A percentile compares a stretch with the other conserved stretches of the same genome.
These are phyloP conservation scores for cucumber (Cucumis sativus) DNA, from an alignment of 306 rosid species.

Conservation along the genomic window DNA sequence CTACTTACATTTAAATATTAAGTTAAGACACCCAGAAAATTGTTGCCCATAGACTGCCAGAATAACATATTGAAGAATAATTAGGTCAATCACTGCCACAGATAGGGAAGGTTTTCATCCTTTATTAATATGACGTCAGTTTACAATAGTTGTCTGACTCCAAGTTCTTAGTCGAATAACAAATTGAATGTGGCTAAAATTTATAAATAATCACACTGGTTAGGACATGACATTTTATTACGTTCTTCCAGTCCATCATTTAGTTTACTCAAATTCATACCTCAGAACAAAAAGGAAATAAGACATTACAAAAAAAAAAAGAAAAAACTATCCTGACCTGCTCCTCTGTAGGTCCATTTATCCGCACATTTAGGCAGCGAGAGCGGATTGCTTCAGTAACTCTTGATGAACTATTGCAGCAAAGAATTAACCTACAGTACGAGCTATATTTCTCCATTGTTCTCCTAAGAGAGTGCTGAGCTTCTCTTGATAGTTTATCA, in stretches of 20 bases:
- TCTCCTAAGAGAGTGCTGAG: constrained; percentile 87
- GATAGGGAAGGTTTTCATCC: background rate
- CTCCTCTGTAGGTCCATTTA: constrained; percentile 73
- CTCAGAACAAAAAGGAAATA: background rate
- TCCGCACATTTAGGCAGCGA: constrained; percentile 77
- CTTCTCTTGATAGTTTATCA: constrained; percentile 91
- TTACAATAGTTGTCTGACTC: background rate
- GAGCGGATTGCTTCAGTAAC: constrained; percentile 96
- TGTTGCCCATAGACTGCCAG: background rate
- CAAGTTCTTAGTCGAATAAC: background rate
- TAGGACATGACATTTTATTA: background rate
- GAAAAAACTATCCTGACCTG: constrained; percentile 28
- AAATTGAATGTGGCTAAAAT: background rate
- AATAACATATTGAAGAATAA: background rate
- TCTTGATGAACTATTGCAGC: constrained; percentile 94
- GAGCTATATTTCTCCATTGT: constrained; percentile 94
- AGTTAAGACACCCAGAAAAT: background rate
- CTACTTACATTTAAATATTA: background rate
- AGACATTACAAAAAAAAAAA: background rate
- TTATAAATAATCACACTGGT: background rate
- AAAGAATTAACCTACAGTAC: constrained; percentile 78
- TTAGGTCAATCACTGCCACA: background rate
- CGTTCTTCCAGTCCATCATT: background rate
- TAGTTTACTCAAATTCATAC: background rate
- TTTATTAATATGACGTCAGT: background rate